Evolutionary conservation across 2,329 filamentous ascomycete species (phyloP), one percentile per base, ranked within the genome.

Genomic region (Ophidiomyces ophidiicola): DNA sequence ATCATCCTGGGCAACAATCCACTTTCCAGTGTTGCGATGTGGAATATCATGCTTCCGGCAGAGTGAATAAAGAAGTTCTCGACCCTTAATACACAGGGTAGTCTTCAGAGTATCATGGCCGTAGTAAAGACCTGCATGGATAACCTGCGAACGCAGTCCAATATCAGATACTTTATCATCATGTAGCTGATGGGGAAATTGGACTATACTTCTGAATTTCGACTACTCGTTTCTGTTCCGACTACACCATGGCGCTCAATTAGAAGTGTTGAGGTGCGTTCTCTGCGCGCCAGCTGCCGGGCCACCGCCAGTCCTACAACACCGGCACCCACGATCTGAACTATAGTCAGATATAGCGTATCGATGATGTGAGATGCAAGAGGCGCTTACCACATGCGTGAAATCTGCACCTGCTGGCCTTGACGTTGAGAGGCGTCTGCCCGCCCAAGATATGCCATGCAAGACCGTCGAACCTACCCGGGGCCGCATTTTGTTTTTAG

Each of bases 121-220:
- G 61, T 94, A 94, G 70, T 94, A 96, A 47, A 96, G 72, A 10
- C 90, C 90, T 1, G 84, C 90, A 59, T 98, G 90, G 51, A 98
- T 92, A 40, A 96, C 88, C 74, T 77, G 44, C 12, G 15, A 8
- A 14, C 8, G 11, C 6, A n/a, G n/a, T 14, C 25, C 25, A 2
- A 14, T 20, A 14, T 36, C 23, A 19, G 21, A n/a, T 14, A 28
- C 25, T 28, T 10, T 10, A 4, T 28, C 25, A 28, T 38, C 24
- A n/a, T 20, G 38, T 18, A 21, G 15, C 12, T 20, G 19, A 44
- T 18, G 40, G 39, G n/a, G 23, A 39, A 17, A 10, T 8, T 7
- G 36, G 17, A 15, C 12, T 14, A 35, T n/a, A 76, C 74, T 71
- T 96, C 87, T 54, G 82, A 88, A 66, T 94, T 94, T 49, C 87